phyloP scores from a whole-genome alignment of 2,329 filamentous ascomycete species.

The Colletotrichum musicola region DNA sequence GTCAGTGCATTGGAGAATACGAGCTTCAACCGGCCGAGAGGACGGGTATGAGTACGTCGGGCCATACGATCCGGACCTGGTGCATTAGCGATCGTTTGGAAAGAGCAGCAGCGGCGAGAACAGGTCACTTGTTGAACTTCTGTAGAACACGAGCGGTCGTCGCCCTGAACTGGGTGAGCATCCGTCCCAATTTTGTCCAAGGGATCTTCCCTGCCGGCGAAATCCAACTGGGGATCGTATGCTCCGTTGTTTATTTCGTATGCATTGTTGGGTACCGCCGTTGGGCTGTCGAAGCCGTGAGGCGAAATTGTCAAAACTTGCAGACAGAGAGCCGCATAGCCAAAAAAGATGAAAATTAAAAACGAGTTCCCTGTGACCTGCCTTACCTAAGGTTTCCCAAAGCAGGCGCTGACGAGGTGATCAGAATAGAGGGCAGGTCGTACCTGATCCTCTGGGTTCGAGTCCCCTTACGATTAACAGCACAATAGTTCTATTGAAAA shows the following conservation, averaged over 20 bases:
- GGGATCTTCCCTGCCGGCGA: constrained; percentile 28
- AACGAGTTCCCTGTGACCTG: neutral
- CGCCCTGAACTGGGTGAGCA: neutral
- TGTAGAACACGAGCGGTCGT: neutral
- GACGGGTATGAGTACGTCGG: neutral
- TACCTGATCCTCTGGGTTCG: too few relatives aligned
- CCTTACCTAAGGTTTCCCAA: too few relatives aligned
- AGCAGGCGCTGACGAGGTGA: too few relatives aligned
- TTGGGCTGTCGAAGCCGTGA: constrained; percentile 1
- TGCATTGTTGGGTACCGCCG: constrained; percentile 1
- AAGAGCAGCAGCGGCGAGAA: neutral
- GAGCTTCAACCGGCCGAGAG: neutral
- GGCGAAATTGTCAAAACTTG: neutral
- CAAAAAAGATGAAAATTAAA: neutral
- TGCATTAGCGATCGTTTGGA: neutral
- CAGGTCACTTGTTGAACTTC: constrained; percentile 5
- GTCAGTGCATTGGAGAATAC: constrained; percentile 5
- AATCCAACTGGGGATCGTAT: constrained; percentile 22
- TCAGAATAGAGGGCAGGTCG: too few relatives aligned
- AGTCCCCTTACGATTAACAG: too few relatives aligned
- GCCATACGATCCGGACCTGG: neutral
- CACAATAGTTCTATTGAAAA: too few relatives aligned
- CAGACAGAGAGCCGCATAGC: neutral
- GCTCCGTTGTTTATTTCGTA: constrained; percentile 28
- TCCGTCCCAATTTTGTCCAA: constrained; percentile 2